Evolutionary conservation across 345 rosid species (phyloP), one percentile per base, ranked within the genome.

Genomic region (Acer negundo): DNA sequence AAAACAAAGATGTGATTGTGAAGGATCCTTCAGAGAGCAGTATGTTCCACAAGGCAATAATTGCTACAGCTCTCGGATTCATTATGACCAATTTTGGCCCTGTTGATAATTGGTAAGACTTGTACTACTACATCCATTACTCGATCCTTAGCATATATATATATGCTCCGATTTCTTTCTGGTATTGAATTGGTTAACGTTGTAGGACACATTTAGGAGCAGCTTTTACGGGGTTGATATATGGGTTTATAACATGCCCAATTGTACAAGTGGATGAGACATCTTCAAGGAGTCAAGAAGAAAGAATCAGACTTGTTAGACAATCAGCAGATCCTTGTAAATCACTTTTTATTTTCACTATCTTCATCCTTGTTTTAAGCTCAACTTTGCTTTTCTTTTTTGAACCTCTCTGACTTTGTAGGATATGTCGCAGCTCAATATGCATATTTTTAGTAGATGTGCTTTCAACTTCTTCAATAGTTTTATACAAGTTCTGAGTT

Each of bases 131-230:
- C 10, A 9, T 42, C 46, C 46, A 42, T 9, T 38, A 19, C 20
- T 72, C 26, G 19, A 44, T 49, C 55, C 19, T 49, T 13, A 49
- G 55, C 19, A 13, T 49, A 13, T 4, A 35, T 35, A 13, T 49
- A 13, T 4, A 35, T 35, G 4, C 38, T 5, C 46, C 2, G 46
- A 42, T 7, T 42, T 42, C 46, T 42, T 42, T 42, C 46, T 42
- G 46, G 46, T 42, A 42, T 42, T 42, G 46, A 42, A 42, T 42
- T 26, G 55, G 62, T 51, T 26, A 78, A 13, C 56, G 72, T 64
- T 75, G 64, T 82, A 95, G 98, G 97, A 82, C 95, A 59, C 97
- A 95, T 78, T 62, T 92, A 0, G 97, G 97, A 77, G 94, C 97
- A 74, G 86, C 84, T 10, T 51, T 87, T 24, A 85, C 89, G 0